Evolutionary conservation across 139 green algal species (phyloP).

Genomic region (Chlamydomonas incerta): DNA sequence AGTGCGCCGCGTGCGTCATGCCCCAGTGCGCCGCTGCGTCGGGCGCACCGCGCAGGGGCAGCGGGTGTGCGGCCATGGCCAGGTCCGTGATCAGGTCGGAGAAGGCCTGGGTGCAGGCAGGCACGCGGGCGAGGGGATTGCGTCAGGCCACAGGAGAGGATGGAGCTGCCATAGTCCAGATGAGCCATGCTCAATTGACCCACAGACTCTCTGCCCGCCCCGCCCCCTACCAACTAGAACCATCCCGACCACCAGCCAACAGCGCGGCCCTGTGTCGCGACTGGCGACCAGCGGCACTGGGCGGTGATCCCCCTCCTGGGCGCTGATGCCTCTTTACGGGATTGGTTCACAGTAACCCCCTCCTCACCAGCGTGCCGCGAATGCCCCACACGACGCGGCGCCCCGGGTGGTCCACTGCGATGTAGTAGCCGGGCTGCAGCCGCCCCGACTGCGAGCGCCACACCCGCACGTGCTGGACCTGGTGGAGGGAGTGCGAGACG

Average conservation of each 20-base stretch:
- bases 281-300: too few relatives aligned
- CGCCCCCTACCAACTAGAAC: too few relatives aligned
- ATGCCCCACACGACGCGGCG: conserved; percentile 29
- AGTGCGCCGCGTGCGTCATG: conserved; percentile 36
- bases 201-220: too few relatives aligned
- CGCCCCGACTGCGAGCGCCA: conserved; percentile 19
- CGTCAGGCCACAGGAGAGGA: too few relatives aligned
- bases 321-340: too few relatives aligned
- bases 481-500: too few relatives aligned
- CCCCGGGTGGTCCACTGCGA: conserved; percentile 27
- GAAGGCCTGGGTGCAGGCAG: conserved; percentile 6
- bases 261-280: too few relatives aligned
- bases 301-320: too few relatives aligned
- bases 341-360: background rate
- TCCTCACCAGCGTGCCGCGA: conserved; percentile 12
- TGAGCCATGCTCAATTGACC: too few relatives aligned
- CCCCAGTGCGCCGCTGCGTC: conserved; percentile 16
- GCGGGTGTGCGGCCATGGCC: conserved; percentile 30
- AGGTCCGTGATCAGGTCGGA: conserved; percentile 29
- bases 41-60: background rate
- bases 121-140: too few relatives aligned
- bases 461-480: conserved; percentile 13
- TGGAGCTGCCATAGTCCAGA: too few relatives aligned
- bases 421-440: conserved; percentile 34
- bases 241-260: too few relatives aligned